Base-by-base conservation (phyloP, 1,284 basidiomycete species). In the Laetiporus sulphureus region DNA sequence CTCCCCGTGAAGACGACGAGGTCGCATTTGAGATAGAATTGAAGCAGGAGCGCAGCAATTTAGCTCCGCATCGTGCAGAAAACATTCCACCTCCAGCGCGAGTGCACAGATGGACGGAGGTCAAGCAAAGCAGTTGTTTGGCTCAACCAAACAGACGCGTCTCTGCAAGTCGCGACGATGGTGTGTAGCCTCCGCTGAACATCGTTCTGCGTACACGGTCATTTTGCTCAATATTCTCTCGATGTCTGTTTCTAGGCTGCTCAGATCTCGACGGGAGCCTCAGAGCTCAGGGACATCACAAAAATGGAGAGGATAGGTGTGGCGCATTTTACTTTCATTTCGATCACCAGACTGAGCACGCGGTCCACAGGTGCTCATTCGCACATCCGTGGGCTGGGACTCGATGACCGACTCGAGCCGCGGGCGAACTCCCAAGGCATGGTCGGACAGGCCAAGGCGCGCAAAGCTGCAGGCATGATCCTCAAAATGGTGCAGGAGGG, bases 401-500 rank as follows among this genome's bases (percentile, higher is more conserved):
- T 99, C 40, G 94, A 97, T 59, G 90, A 91, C 52, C 68, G 82
- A 49, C 77, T 98, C 47, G 92, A 98, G 65, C 92, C 95, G 8
- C 78, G 91, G 16, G 77, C 75, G 24, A 87, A 83, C 58, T 81
- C 90, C 0, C 91, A 98, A 63, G 95, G 95, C 4, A 95, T 99
- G 85, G 92, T 99, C 22, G 95, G 95, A 0, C 95, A 99, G 62
- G 87, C 74, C 13, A 91, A 92, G 59, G 95, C 95, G 15, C 78
- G 95, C 27, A 96, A 95, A 63, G 95, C 95, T 1, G 95, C 95
- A 0, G 95, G 94, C 4, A 88, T 98, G 72, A 94, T 98, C 51
- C 77, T 98, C 55, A 94, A 90, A 67, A 96, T 99, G 93, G 93
- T 99, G 1, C 91, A 96, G 64, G 89, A 96, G 55, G 91, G 91